Conservation (phyloP, 257 asterid genomes). For the Gentiana macrophylla region DNA sequence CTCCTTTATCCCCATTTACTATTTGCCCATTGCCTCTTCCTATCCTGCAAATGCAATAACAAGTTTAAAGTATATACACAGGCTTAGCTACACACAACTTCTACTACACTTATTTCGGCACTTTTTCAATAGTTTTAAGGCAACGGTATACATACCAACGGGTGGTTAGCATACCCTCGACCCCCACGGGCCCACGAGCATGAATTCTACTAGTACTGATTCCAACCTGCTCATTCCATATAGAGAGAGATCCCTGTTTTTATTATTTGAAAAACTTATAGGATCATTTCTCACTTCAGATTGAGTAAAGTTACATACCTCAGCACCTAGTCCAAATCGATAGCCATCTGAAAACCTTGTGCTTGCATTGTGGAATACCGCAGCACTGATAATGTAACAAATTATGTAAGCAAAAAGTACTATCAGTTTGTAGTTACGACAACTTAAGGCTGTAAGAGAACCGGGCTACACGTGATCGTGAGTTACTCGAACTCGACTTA, state of each 20-base stretch:
- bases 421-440: too few species aligned
- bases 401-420: too few species aligned
- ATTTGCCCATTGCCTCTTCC: constrained; percentile 46
- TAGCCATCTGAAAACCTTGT: constrained; percentile 68
- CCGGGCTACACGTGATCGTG: too few species aligned
- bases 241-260: too few species aligned
- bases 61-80: too few species aligned
- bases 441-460: too few species aligned
- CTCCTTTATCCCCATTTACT: constrained; percentile 36
- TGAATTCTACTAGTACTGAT: constrained; percentile 67
- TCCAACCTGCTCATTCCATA: constrained; percentile 32
- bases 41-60: constrained; percentile 21
- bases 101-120: too few species aligned
- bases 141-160: constrained; percentile 28
- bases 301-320: constrained; percentile 17
- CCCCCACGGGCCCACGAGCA: constrained; percentile 73
- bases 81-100: too few species aligned
- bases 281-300: too few species aligned
- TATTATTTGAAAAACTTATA: too few species aligned
- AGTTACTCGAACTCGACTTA: too few species aligned
- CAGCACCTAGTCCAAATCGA: constrained; percentile 80
- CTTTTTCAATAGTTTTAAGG: too few species aligned
- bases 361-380: constrained; percentile 63
- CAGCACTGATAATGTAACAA: constrained; percentile 35
- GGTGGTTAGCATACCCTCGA: constrained; percentile 58